Percentiles rank a stretch among this genome's conserved stretches.
Evolutionary conservation across 1,284 basidiomycete species (phyloP).

Genomic region (Meripilus lineatus): DNA sequence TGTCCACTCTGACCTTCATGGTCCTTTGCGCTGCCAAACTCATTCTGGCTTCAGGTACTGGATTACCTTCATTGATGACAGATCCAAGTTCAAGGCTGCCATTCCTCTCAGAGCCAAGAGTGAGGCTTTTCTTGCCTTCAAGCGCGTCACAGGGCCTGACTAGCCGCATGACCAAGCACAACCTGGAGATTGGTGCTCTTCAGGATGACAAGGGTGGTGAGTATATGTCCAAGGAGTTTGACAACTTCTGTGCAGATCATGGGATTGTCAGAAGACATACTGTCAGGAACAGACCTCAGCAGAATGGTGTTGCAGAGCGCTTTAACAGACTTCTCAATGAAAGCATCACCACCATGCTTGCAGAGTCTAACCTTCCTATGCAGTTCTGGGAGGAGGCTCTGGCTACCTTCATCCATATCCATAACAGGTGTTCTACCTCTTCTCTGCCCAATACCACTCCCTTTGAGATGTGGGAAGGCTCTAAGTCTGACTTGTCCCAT

Average conservation of each 20-base stretch:
- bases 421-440: conserved; percentile 14
- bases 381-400: conserved; percentile 24
- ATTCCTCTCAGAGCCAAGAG: conserved; percentile 17
- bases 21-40: conserved; percentile 22
- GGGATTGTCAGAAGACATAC: conserved; percentile 26
- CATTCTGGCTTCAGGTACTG: conserved; percentile 27
- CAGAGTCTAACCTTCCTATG: conserved; percentile 19
- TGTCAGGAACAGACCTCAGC: conserved; percentile 22
- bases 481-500: conserved; percentile 11
- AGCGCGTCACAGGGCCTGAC: conserved; percentile 14
- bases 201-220: conserved; percentile 29
- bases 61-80: conserved; percentile 31
- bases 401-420: conserved; percentile 19
- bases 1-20: conserved; percentile 32
- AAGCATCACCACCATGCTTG: conserved; percentile 14
- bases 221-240: conserved; percentile 22
- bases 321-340: conserved; percentile 20
- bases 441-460: conserved; percentile 19
- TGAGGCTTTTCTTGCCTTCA: conserved; percentile 15
- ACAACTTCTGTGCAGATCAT: conserved; percentile 16
- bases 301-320: conserved; percentile 30
- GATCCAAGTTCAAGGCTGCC: conserved; percentile 16
- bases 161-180: conserved; percentile 22
- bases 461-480: conserved; percentile 2
- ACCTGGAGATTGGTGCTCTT: conserved; percentile 15